phyloP scores from a whole-genome alignment of 208 protist species.

The Trypanosoma melophagium region DNA sequence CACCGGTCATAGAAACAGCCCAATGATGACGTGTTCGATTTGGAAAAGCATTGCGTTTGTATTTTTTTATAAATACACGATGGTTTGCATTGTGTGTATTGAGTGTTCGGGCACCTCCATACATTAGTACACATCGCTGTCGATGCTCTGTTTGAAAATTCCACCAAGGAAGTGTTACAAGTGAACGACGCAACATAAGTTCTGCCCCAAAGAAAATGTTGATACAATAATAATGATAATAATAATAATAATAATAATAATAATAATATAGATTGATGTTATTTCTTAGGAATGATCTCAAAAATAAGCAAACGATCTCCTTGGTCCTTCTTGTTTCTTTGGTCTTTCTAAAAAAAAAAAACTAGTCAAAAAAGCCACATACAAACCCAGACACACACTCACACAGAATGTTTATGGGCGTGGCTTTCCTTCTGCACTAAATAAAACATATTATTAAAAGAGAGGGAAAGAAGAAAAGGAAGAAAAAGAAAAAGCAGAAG shows the following conservation, averaged over 20 bases:
- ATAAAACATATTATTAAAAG: conserved; percentile 3
- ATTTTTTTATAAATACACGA: conserved; percentile 89
- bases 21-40: conserved; percentile 91
- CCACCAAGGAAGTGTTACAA: conserved; percentile 82
- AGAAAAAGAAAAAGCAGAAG: background rate
- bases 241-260: background rate
- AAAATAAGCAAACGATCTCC: background rate
- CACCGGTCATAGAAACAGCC: conserved; percentile 89
- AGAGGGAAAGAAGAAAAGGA: conserved; percentile 14
- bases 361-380: too few relatives aligned
- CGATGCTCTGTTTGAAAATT: conserved; percentile 93
- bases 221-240: conserved; percentile 1
- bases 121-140: conserved; percentile 87
- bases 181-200: conserved; percentile 70
- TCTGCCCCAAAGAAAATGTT: background rate
- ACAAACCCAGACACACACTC: too few relatives aligned
- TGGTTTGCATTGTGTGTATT: conserved; percentile 90
- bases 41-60: conserved; percentile 87
- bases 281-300: too few relatives aligned
- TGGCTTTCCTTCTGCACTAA: background rate
- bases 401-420: too few relatives aligned
- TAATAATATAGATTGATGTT: background rate
- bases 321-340: background rate
- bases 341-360: conserved; percentile 4
- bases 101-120: conserved; percentile 81